Evolutionary conservation across 805 yeast species (phyloP).

Genomic region (Kodamaea sagamina): DNA sequence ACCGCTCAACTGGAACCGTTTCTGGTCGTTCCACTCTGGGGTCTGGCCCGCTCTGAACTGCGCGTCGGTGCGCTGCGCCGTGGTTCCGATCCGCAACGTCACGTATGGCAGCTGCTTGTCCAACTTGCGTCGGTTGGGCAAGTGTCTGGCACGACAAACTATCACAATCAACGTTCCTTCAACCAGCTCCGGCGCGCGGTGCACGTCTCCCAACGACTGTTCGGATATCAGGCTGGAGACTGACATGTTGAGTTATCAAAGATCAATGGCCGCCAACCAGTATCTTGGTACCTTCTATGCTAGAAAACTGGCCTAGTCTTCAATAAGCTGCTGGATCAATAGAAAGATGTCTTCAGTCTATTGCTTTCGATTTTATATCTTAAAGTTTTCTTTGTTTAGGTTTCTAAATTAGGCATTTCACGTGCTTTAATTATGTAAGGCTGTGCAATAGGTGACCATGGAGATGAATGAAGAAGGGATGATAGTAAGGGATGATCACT

Average conservation of each 20-base stretch:
- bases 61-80: constrained; percentile 76
- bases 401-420: constrained; percentile 2
- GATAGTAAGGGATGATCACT: neutral
- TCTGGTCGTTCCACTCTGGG: constrained; percentile 82
- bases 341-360: no score
- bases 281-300: neutral
- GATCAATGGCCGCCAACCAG: neutral
- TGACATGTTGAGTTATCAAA: neutral
- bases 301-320: no score
- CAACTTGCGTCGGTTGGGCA: constrained; percentile 80
- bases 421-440: constrained; percentile 1
- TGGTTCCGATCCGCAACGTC: constrained; percentile 75
- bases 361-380: neutral
- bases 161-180: constrained; percentile 68
- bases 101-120: constrained; percentile 96
- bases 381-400: constrained; percentile 1
- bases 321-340: no score
- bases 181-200: constrained; percentile 30
- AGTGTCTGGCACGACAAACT: constrained; percentile 77
- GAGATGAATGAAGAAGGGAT: neutral
- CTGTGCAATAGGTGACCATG: neutral
- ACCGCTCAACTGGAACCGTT: constrained; percentile 64
- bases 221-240: constrained; percentile 1
- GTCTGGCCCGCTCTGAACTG: constrained; percentile 91
- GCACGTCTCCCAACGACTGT: neutral